Evolutionary conservation across 1,284 basidiomycete genomes (phyloP).

Genomic region (Ustilago esculenta): DNA sequence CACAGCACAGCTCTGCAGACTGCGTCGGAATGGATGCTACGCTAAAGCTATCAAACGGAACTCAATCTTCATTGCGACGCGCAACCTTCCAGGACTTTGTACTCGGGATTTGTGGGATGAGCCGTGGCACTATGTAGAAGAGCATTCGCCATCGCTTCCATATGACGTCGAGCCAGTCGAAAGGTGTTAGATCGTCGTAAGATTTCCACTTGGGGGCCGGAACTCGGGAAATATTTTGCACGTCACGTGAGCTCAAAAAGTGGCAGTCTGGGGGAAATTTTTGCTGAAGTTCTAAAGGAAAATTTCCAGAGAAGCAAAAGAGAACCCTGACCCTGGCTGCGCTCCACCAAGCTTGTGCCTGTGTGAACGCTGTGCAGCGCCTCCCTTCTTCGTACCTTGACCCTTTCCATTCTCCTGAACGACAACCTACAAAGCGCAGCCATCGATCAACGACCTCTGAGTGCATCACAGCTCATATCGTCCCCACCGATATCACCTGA

Average conservation of each 20-base stretch:
- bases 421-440: no score
- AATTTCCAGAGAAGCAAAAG: constrained; percentile 14
- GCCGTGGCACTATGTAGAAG: not conserved
- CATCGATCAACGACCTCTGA: no score
- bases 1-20: no score
- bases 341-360: constrained; percentile 2
- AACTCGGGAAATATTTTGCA: constrained; percentile 3
- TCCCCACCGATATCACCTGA: not conserved
- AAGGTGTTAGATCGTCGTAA: constrained; percentile 2
- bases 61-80: no score
- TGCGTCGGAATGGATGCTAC: no score
- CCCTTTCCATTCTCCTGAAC: constrained; percentile 2
- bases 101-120: no score
- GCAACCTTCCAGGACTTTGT: no score
- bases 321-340: constrained; percentile 23
- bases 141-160: not conserved
- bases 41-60: no score
- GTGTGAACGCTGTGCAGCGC: not conserved
- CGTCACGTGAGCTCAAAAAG: constrained; percentile 27
- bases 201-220: not conserved
- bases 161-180: not conserved
- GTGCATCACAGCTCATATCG: no score
- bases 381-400: no score
- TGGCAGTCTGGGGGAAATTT: constrained; percentile 25
- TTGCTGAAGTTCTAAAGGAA: constrained; percentile 19